Conservation (phyloP, 2,329 filamentous ascomycete genomes). For the Aspergillus sojae region DNA sequence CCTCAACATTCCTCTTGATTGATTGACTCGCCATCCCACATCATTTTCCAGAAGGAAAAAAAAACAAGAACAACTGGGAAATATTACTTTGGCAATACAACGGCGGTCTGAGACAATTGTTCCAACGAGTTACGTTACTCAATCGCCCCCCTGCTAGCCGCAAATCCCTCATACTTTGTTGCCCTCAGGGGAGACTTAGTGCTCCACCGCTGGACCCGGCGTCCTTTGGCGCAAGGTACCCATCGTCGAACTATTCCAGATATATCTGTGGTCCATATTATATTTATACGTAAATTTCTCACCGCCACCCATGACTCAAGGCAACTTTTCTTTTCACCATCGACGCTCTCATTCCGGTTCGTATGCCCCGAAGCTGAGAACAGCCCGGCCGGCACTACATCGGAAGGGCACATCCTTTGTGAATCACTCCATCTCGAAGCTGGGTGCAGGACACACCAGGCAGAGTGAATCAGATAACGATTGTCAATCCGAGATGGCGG, state of each 20-base stretch:
- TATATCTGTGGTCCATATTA: constrained; percentile 15
- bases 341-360: constrained; percentile 37
- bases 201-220: constrained; percentile 27
- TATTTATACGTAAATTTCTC: constrained; percentile 30
- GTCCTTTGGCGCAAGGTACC: constrained; percentile 23
- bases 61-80: not conserved
- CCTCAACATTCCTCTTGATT: constrained; percentile 16
- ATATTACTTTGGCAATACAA: constrained; percentile 13
- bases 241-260: constrained; percentile 20
- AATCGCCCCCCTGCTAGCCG: constrained; percentile 17
- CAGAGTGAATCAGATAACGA: constrained; percentile 28
- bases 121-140: constrained; percentile 19
- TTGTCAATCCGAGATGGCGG: constrained; percentile 42
- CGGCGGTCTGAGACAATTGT: constrained; percentile 22
- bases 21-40: constrained; percentile 11
- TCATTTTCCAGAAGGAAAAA: constrained; percentile 6
- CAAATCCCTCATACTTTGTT: constrained; percentile 34
- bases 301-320: constrained; percentile 45
- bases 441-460: constrained; percentile 33
- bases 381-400: constrained; percentile 34
- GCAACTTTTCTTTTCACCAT: constrained; percentile 26
- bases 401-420: constrained; percentile 36
- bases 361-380: constrained; percentile 35
- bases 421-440: constrained; percentile 36
- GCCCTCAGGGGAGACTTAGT: constrained; percentile 28